A percentile compares a stretch with the other conserved stretches of the same genome.
Evolutionary conservation across 805 yeast species (phyloP).

Genomic region (Lachancea lanzarotensis): DNA sequence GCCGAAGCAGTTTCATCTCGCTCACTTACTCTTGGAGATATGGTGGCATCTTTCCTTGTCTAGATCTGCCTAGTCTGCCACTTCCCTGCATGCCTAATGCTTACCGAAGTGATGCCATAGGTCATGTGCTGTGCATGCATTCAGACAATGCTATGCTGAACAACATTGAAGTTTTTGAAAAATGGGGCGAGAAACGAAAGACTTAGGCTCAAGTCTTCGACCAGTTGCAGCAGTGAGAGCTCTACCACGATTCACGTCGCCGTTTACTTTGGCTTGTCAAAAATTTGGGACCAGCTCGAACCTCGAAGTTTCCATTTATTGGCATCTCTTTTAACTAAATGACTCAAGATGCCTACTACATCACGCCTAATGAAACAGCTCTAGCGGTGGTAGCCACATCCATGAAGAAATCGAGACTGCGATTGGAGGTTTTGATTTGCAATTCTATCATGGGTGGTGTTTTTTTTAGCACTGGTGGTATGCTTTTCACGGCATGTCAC

Average conservation of each 20-base stretch:
- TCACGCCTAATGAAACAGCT: conserved; percentile 77
- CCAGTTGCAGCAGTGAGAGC: too few relatives aligned
- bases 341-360: conserved; percentile 48
- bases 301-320: too few relatives aligned
- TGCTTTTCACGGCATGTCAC: conserved; percentile 54
- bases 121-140: too few relatives aligned
- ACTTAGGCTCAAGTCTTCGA: too few relatives aligned
- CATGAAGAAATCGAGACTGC: conserved; percentile 72
- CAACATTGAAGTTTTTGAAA: too few relatives aligned
- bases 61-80: background rate
- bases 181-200: too few relatives aligned
- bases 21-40: conserved; percentile 23
- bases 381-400: conserved; percentile 79
- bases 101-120: too few relatives aligned
- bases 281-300: too few relatives aligned
- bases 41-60: conserved; percentile 5
- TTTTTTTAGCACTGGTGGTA: conserved; percentile 64
- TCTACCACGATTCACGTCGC: too few relatives aligned
- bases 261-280: too few relatives aligned
- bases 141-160: too few relatives aligned
- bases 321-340: conserved; percentile 10
- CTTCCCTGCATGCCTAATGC: background rate
- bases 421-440: conserved; percentile 50
- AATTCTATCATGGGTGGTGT: conserved; percentile 68
- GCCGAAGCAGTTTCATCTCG: conserved; percentile 9